phyloP scores from a whole-genome alignment of 2,329 filamentous ascomycete genomes.

The Trichoderma semiorbis region DNA sequence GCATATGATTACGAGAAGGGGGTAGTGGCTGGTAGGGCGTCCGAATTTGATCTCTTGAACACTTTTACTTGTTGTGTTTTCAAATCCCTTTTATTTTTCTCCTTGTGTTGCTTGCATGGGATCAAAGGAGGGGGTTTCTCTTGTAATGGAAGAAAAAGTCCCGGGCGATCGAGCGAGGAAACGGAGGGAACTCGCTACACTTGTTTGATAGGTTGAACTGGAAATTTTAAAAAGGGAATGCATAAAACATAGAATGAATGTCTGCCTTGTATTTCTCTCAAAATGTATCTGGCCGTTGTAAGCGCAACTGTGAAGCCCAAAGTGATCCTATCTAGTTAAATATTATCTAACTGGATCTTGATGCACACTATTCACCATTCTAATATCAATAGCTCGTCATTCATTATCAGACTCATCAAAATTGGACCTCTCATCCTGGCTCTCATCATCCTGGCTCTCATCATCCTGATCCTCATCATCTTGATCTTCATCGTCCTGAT shows the following conservation, averaged over 20 bases:
- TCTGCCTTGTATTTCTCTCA: neutral
- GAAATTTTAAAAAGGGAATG: conserved; percentile 23
- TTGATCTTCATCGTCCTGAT: no score
- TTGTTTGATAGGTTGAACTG: conserved; percentile 30
- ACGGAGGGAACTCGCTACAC: conserved; percentile 33
- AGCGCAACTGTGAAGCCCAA: neutral
- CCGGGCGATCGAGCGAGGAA: conserved; percentile 27
- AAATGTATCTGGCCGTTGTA: neutral
- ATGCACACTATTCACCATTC: neutral
- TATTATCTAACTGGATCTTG: neutral
- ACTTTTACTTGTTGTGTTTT: conserved; percentile 10
- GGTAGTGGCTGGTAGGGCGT: conserved; percentile 18
- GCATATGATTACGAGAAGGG: conserved; percentile 12
- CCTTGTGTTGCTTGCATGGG: conserved; percentile 30
- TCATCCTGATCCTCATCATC: neutral
- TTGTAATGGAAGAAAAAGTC: conserved; percentile 25
- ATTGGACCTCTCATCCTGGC: neutral
- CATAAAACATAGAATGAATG: conserved; percentile 14
- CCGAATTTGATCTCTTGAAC: conserved; percentile 17
- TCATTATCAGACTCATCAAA: neutral
- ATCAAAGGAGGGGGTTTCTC: conserved; percentile 28
- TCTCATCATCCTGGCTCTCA: no score
- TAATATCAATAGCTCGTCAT: neutral
- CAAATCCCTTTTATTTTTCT: conserved; percentile 9
- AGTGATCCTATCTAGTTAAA: neutral